Base-by-base conservation (phyloP, 306 rosid species). In the Castanospermum australe region DNA sequence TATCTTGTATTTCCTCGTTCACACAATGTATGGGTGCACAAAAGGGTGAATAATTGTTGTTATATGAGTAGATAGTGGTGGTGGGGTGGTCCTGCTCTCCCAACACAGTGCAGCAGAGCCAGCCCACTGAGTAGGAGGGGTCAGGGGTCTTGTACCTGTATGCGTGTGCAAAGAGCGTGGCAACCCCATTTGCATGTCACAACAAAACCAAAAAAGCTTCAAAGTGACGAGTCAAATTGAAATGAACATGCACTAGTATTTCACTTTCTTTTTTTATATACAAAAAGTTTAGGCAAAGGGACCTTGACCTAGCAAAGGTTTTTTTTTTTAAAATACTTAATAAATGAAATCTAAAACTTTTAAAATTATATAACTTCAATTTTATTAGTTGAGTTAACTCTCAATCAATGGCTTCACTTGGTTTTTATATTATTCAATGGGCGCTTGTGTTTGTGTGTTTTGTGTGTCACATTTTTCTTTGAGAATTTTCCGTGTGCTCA, bases 401-500 rank as follows among this genome's bases (percentile, higher is more conserved):
- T n/a, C n/a, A n/a, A n/a, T n/a, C n/a, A n/a, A n/a, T n/a, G n/a
- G n/a, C n/a, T n/a, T n/a, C n/a, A n/a, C n/a, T n/a, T n/a, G n/a
- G n/a, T n/a, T n/a, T n/a, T n/a, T n/a, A n/a, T n/a, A n/a, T n/a
- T n/a, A 1, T 24, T 32, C 36, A 32, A 75, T n/a, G 2, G 44
- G 6, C 28, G 20, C 44, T 18, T 20, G 13, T 41, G 36, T 57
- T 36, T 42, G 4, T 41, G 67, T 67, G 47, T 73, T 57, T 36
- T 42, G 4, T 41, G 67, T 67, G 47, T 73, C 11, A 2, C 32
- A 6, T 17, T 62, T 77, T 71, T 42, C 38, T 51, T 52, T 21
- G 54, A 39, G 69, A 63, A 84, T 3, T 77, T 76, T 77, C 82
- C 73, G 87, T 55, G 84, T 78, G 81, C 86, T 44, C 12, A 52